Percentiles rank a stretch among this genome's conserved stretches.
Conservation (phyloP, 805 yeast species). For the Kodamaea sagamina region DNA sequence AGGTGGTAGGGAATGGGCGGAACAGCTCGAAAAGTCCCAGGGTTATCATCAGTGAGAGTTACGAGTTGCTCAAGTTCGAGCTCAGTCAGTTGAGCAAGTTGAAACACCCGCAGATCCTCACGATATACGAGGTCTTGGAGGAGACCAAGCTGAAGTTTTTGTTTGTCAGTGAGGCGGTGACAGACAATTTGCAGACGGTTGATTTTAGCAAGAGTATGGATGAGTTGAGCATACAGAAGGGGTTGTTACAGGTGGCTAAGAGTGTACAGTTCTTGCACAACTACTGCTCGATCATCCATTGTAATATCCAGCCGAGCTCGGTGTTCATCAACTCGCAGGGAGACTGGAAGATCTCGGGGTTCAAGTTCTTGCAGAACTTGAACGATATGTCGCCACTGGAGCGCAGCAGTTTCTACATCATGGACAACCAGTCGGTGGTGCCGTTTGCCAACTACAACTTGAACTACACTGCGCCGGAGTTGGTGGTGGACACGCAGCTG, state of each 20-base stretch:
- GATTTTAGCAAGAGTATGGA: constrained; percentile 46
- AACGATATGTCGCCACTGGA: constrained; percentile 50
- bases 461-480: constrained; percentile 83
- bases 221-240: constrained; percentile 75
- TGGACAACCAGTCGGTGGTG: constrained; percentile 72
- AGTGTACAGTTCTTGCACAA: constrained; percentile 84
- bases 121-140: constrained; percentile 85
- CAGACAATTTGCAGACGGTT: constrained; percentile 50
- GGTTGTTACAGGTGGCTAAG: constrained; percentile 73
- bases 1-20: constrained; percentile 10
- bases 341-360: constrained; percentile 92
- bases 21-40: constrained; percentile 45
- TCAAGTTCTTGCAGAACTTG: constrained; percentile 50
- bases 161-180: constrained; percentile 84
- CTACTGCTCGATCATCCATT: constrained; percentile 70
- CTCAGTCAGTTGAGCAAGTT: constrained; percentile 73
- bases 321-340: constrained; percentile 78
- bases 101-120: constrained; percentile 85
- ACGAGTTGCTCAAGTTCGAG: constrained; percentile 65
- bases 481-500: constrained; percentile 59
- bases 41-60: constrained; percentile 59
- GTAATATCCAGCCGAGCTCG: constrained; percentile 76
- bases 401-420: constrained; percentile 60
- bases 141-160: constrained; percentile 75
- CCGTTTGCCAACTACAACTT: constrained; percentile 77